Evolutionary conservation across 2,329 filamentous ascomycete genomes (phyloP), one percentile per base, ranked within the genome.

Genomic region (Pestalotiopsis sp.): DNA sequence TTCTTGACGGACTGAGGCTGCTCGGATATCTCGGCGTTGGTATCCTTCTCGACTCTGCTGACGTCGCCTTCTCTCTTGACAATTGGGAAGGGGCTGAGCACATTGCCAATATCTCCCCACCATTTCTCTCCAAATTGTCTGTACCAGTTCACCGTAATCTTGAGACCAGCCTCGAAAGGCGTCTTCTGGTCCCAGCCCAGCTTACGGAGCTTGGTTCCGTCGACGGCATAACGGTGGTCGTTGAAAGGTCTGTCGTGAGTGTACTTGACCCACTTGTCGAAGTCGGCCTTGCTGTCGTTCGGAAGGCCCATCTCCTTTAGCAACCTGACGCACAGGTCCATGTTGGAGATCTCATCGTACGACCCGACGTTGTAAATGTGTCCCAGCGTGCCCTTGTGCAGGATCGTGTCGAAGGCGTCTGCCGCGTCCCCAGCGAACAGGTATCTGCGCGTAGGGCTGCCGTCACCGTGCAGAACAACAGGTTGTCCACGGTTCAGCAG

Each of bases 321-420:
- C 20, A 95, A 83, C 77, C 86, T 88, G 69, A 82, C 80, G 79
- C 92, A 92, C 5, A 95, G 84, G 2, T 90, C 85, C 20, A 92
- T 82, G 77, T 95, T 95, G 71, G 91, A 92, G 61, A 95, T 87
- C 77, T 95, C 92, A 77, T 94, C 91, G 70, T 87, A 86, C 0
- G 93, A 95, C 59, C 91, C 91, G 11, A 96, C 91, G 72, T 96
- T 96, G 84, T 96, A 96, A 70, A 93, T 88, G 75, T 94, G 91
- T 1, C 92, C 92, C 41, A 92, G 83, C 64, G 86, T 82, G 23
- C 93, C 93, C 74, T 89, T 90, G 84, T 96, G 93, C 27, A 96
- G 85, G 75, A 96, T 94, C 0, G 92, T 94, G 81, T 96, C 93
- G 75, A 95, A 92, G 2, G 92, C 93, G 75, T 95, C 92, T 3